Base-by-base conservation (phyloP, 495 filamentous ascomycete genomes). In the Ascodesmis nigricans region DNA sequence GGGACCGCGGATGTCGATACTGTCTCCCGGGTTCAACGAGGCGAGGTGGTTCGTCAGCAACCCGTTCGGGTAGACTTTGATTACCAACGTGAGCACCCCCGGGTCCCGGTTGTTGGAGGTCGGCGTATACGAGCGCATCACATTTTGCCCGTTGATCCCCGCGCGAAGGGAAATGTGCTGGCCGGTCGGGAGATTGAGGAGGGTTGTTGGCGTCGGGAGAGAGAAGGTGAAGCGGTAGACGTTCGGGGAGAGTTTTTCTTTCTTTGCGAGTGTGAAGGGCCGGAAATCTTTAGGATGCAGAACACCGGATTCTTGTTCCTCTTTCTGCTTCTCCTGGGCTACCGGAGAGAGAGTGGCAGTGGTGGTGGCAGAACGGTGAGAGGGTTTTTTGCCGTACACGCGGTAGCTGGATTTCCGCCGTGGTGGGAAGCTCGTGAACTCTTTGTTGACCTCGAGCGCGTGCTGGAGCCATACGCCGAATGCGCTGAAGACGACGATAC, bases 151-250 rank as follows among this genome's bases (percentile, higher is more conserved):
- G 38, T 74, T 67, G 34, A 87, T 71, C 32, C 57, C 69, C 22
- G 84, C 83, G 45, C 74, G 75, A 52, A 97, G 76, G 41, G 84
- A 92, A 61, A 97, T 91, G 61, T 97, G 87, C 55, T 97, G 87
- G 45, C 87, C 87, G 58, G 93, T 97, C 37, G 87, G 87, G 13
- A 97, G 73, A 46, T 87, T 84, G 42, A 97, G 77, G 55, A 92
- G 81, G 47, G n/a, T 77, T 66, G 41, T 62, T 73, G 14, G 71
- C 59, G 36, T 63, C 55, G 31, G 83, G 83, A n/a, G n/a, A n/a
- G n/a, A n/a, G 22, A 97, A 75, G 26, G 61, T 57, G 57, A 95
- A 93, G 45, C 82, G 81, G 64, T 97, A 93, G 59, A 70, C 76
- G 30, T 26, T n/a, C n/a, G n/a, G n/a, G n/a, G n/a, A n/a, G 23